Evolutionary conservation across 2,329 filamentous ascomycete genomes (phyloP), one percentile per base, ranked within the genome.

Genomic region (Massarina eburnea): DNA sequence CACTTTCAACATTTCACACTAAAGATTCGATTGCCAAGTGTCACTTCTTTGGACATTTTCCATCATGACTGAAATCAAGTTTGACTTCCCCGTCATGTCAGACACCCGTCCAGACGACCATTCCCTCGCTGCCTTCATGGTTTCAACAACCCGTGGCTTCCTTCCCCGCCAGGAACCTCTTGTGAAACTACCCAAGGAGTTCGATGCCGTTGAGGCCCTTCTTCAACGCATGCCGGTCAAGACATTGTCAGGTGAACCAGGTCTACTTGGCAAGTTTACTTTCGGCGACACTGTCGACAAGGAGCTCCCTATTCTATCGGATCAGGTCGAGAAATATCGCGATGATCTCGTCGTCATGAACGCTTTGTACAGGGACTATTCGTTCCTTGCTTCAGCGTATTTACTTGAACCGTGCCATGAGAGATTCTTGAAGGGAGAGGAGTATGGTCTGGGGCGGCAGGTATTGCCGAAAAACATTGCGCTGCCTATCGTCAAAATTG

Each of bases 381-480:
- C 88, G 12, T 96, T 96, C 77, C 74, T 96, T 22, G 88, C 91
- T 4, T 95, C 89, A 19, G 88, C 90, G 0, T 96, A 95, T 67
- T 77, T 96, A 22, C 83, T 96, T 22, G 91, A 96, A 76, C 91
- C 91, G 9, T 96, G 91, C 70, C 91, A 94, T 72, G 80, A 89
- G 73, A 80, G 86, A 49, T 85, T 81, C 69, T 73, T 75, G 49
- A 76, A 74, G 37, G 86, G 85, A 0, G 83, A 88, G 66, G 78
- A 79, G 1, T 96, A 96, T 66, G 91, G 91, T 0, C 74, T 95
- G 35, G 91, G 84, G 3, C 76, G 91, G 35, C 81, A 90, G 48
- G 76, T 81, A 18, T 72, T 96, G 58, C 91, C 91, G 1, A 78
- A 79, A 41, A 81, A 83, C 59, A 84, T 96, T 58, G 82, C 89